These are phyloP conservation scores for Neofusicoccum laricinum DNA, from an alignment of 2,329 filamentous ascomycete genomes.

Conservation along the genomic window DNA sequence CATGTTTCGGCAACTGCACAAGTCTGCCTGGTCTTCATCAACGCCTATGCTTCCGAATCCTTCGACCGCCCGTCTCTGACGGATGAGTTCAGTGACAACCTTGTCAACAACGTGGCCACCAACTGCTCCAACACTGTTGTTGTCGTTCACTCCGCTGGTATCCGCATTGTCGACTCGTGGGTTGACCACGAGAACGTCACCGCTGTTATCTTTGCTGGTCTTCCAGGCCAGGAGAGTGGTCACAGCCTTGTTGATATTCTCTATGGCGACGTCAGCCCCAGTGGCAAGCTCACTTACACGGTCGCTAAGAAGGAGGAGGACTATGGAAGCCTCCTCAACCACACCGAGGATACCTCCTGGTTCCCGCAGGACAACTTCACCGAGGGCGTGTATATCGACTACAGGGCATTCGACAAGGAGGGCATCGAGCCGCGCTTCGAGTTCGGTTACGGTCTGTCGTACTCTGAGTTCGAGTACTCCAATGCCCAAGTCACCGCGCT, in stretches of 20 bases:
- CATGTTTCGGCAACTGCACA: conserved; percentile 37
- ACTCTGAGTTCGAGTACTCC: conserved; percentile 62
- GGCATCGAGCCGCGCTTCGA: conserved; percentile 63
- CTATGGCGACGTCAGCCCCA: conserved; percentile 57
- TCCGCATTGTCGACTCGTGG: conserved; percentile 31
- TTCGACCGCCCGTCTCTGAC: conserved; percentile 41
- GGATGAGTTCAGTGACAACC: conserved; percentile 41
- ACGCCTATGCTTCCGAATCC: conserved; percentile 50
- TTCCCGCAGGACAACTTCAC: conserved; percentile 36
- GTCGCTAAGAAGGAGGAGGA: conserved; percentile 72
- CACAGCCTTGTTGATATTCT: conserved; percentile 27
- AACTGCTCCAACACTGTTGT: conserved; percentile 52
- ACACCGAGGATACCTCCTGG: conserved; percentile 23
- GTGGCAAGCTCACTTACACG: conserved; percentile 84
- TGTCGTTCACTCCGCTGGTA: conserved; percentile 39
- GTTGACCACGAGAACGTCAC: conserved; percentile 31
- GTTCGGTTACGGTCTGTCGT: conserved; percentile 67
- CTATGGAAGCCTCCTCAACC: conserved; percentile 57
- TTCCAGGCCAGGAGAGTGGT: conserved; percentile 29
- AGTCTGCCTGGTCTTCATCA: conserved; percentile 58
- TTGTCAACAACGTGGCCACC: conserved; percentile 45
- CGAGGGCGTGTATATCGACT: conserved; percentile 47
- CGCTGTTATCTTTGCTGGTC: conserved; percentile 30
- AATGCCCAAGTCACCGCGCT: conserved; percentile 48
- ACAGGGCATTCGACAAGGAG: conserved; percentile 54